Conservation (phyloP, 2,329 filamentous ascomycete genomes). For the Aaosphaeria arxii region DNA sequence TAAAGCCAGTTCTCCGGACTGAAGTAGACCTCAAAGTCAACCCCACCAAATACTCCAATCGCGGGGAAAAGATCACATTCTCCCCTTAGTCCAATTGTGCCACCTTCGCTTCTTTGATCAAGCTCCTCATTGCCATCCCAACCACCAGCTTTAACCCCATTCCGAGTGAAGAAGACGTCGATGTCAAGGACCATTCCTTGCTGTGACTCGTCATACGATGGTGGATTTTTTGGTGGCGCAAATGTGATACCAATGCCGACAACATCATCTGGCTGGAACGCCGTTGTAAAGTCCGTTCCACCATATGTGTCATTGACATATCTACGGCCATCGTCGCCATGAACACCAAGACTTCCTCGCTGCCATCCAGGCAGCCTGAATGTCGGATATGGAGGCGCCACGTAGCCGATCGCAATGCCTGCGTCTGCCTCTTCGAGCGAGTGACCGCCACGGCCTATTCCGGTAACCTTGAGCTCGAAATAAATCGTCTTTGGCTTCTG, state of each 20-base stretch:
- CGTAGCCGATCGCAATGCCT: conserved; percentile 66
- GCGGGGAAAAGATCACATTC: conserved; percentile 68
- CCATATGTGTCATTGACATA: conserved; percentile 75
- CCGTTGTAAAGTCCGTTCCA: conserved; percentile 63
- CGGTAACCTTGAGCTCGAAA: conserved; percentile 64
- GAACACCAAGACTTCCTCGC: conserved; percentile 69
- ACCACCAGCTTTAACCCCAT: conserved; percentile 57
- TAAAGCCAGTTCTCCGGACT: conserved; percentile 59
- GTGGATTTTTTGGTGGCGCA: conserved; percentile 35
- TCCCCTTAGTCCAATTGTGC: conserved; percentile 65
- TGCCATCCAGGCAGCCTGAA: conserved; percentile 83
- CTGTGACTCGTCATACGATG: conserved; percentile 26
- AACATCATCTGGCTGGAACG: conserved; percentile 64
- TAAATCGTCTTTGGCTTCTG: conserved; percentile 60
- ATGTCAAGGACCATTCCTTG: conserved; percentile 42
- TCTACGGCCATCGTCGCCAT: conserved; percentile 74
- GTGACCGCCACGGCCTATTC: conserved; percentile 34
- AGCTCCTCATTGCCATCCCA: conserved; percentile 77
- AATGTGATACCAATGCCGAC: conserved; percentile 72
- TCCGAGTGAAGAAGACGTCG: conserved; percentile 67
- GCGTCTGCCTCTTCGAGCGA: conserved; percentile 43
- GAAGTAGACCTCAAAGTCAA: conserved; percentile 66
- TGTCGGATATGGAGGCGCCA: conserved; percentile 70
- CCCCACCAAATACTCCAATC: conserved; percentile 67
- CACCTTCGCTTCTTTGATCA: conserved; percentile 61